Conservation (phyloP, 208 protist genomes). For the Trypanosoma theileri region DNA sequence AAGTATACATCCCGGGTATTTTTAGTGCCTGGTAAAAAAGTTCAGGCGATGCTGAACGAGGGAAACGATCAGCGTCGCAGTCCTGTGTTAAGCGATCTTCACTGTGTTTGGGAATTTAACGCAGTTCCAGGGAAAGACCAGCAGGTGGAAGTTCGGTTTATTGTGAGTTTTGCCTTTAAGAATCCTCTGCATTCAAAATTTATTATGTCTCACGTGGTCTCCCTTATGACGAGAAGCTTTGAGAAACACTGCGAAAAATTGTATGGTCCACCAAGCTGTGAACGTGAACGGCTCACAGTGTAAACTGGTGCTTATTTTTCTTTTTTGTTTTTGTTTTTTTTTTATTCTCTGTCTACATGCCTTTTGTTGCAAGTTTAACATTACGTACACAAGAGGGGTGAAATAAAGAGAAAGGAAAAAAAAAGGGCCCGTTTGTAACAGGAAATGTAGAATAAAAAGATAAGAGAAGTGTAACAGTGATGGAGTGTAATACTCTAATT, state of each 20-base stretch:
- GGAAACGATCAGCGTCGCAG: slow-evolving; percentile 14
- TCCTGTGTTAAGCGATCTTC: slow-evolving; percentile 55
- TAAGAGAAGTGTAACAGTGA: too few relatives aligned
- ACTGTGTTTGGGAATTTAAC: slow-evolving; percentile 75
- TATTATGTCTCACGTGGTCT: slow-evolving; percentile 77
- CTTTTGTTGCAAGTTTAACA: too few relatives aligned
- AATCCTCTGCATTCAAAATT: slow-evolving; percentile 72
- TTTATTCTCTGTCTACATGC: too few relatives aligned
- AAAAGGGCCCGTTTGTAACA: not conserved
- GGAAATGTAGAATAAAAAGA: too few relatives aligned
- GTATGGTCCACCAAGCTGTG: slow-evolving; percentile 62
- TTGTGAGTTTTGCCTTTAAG: slow-evolving; percentile 75
- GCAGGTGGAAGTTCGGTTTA: slow-evolving; percentile 73
- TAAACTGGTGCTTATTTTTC: not conserved
- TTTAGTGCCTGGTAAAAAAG: slow-evolving; percentile 45
- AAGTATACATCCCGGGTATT: slow-evolving; percentile 74
- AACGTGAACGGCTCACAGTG: slow-evolving; percentile 25
- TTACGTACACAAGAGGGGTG: not conserved
- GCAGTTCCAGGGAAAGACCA: slow-evolving; percentile 37
- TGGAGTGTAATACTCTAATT: too few relatives aligned
- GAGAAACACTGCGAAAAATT: slow-evolving; percentile 68
- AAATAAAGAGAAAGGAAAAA: slow-evolving; percentile 9
- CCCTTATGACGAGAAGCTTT: slow-evolving; percentile 79
- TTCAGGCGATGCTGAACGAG: slow-evolving; percentile 61
- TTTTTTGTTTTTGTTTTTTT: too few relatives aligned